Evolutionary conservation across 371 early-diverging fungal species (phyloP), one percentile per base, ranked within the genome.

Genomic region (Rhizopus delemar): DNA sequence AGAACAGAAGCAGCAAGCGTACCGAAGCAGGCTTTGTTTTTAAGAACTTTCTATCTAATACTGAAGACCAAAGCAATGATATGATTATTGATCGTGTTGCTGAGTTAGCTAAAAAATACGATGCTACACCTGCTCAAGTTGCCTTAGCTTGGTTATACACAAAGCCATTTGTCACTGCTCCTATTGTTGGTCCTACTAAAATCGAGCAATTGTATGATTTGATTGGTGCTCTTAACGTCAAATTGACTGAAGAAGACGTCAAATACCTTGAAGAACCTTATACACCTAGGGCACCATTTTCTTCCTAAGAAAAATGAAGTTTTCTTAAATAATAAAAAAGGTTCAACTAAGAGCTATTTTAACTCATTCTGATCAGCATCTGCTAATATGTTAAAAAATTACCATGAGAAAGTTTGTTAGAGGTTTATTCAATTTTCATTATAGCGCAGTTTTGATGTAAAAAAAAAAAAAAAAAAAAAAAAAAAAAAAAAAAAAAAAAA

Each of bases 131-230:
- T 38, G 59, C 60, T 8, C 65, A 71, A 45, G 69, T 43, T 35
- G 77, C 80, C n/a, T 65, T 84, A 31, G 81, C 83, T 5, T 83
- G 83, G 84, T 22, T 79, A 8, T 53, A 65, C 15, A 53, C 62
- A 13, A 79, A 80, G 32, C 50, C 60, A 2, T 59, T 57, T 53
- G 71, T 82, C 15, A 65, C 75, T 4, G 39, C 73, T 5, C 74
- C 80, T 29, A 75, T 83, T 56, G 62, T 78, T 22, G 83, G 78
- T 45, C 50, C 70, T 32, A 60, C 58, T 38, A 77, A 68, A 51
- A 54, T 46, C 9, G 12, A 58, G 15, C 63, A 74, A 53, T 15
- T 79, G 22, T 52, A 59, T 22, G 80, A 82, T 62, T 34, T 69
- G 8, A 43, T 77, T 3, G 63, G 53, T n/a, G 61, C 78, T 5